These are phyloP conservation scores for Elaeis guineensis DNA, from an alignment of 176 grass and related monocot species.

Conservation along the genomic window DNA sequence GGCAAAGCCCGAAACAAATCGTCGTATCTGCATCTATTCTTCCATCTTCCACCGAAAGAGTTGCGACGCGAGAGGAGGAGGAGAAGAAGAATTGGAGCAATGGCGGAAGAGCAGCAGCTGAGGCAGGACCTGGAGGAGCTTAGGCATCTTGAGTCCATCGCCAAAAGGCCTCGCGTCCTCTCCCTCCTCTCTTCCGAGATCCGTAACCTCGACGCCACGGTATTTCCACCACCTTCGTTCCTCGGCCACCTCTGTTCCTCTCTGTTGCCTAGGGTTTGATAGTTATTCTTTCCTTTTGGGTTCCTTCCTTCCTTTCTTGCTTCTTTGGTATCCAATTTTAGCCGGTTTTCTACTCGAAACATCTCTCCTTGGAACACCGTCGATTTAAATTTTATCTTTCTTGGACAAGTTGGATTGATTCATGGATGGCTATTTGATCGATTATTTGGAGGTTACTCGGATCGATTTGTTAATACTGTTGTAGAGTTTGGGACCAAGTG, in stretches of 20 bases:
- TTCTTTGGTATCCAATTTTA: no score
- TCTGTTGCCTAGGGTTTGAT: no score
- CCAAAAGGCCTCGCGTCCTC: conserved; percentile 59
- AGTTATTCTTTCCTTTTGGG: no score
- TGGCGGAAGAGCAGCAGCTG: conserved; percentile 53
- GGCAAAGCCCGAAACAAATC: conserved; percentile 10
- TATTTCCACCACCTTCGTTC: not conserved
- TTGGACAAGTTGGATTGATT: no score
- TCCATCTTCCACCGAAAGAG: not conserved
- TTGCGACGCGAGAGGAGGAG: not conserved
- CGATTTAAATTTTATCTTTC: no score
- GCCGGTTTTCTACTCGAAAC: no score
- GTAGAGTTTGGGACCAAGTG: not conserved
- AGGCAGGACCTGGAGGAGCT: conserved; percentile 68
- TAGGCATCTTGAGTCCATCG: conserved; percentile 51
- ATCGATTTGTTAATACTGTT: not conserved
- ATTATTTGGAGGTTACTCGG: no score
- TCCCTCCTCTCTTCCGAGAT: conserved; percentile 66
- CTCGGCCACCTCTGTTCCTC: no score
- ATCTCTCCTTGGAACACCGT: no score
- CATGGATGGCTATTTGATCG: no score
- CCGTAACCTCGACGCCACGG: conserved; percentile 55
- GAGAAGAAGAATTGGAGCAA: not conserved
- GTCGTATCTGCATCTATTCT: not conserved
- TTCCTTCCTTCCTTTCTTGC: no score